phyloP scores from a whole-genome alignment of 2,329 filamentous ascomycete genomes.

The Colletotrichum endophyticum region DNA sequence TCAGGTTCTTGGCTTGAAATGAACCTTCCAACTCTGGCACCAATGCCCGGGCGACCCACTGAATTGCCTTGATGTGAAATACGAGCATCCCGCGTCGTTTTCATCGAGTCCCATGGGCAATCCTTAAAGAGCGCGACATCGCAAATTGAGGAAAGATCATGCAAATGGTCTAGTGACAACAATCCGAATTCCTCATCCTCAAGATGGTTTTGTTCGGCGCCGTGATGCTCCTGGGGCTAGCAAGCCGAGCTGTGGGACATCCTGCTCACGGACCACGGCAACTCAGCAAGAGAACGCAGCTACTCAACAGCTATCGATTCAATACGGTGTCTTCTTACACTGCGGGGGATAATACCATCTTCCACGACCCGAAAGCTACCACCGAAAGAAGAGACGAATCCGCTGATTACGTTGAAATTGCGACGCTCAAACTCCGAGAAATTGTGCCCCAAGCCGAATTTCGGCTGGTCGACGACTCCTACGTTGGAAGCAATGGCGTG shows the following conservation, averaged over 20 bases:
- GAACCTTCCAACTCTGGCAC: not conserved
- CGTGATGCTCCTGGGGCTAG: not conserved
- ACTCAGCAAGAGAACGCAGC: not conserved
- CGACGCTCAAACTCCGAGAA: conserved; percentile 47
- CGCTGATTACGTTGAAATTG: conserved; percentile 46
- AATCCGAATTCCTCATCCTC: not conserved
- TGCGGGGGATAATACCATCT: rapidly evolving
- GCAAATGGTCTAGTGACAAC: not conserved
- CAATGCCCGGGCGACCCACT: not conserved
- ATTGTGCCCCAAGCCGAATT: conserved; percentile 44
- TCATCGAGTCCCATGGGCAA: too few relatives aligned
- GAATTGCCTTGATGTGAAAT: not conserved
- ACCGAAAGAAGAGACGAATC: conserved; percentile 11
- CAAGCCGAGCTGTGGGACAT: not conserved
- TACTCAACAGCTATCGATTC: not conserved
- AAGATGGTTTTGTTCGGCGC: not conserved
- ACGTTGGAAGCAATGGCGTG: conserved; percentile 59
- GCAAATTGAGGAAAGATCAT: not conserved
- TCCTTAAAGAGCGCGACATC: not conserved
- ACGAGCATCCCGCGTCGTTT: not conserved
- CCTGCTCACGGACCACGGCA: not conserved
- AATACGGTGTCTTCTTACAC: not conserved
- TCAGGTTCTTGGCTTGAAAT: not conserved
- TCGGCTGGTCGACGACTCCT: conserved; percentile 56
- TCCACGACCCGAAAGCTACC: rapidly evolving